Evolutionary conservation across 2,329 filamentous ascomycete species (phyloP).

Genomic region (Neofusicoccum kwambonambiense): DNA sequence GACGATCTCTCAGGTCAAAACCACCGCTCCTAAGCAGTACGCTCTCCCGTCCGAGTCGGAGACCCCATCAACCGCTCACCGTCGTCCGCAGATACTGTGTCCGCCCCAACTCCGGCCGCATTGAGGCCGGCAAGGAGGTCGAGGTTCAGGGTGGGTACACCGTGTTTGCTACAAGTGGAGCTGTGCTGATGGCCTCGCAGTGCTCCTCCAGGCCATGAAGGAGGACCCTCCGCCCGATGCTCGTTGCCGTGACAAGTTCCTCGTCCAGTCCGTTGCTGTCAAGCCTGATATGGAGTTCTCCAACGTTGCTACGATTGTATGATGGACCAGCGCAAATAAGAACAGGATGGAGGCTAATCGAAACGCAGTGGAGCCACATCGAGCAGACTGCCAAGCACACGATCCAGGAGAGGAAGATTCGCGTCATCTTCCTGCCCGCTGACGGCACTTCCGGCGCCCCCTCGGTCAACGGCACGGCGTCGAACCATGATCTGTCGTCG

Average conservation of each 20-base stretch:
- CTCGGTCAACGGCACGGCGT: constrained; percentile 32
- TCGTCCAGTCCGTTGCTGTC: constrained; percentile 88
- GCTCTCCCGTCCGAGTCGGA: constrained; percentile 32
- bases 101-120: constrained; percentile 91
- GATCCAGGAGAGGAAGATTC: constrained; percentile 93
- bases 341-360: constrained; percentile 20
- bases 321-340: constrained; percentile 31
- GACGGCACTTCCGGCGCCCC: constrained; percentile 42
- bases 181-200: constrained; percentile 46
- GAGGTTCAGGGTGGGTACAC: constrained; percentile 76
- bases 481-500: constrained; percentile 26
- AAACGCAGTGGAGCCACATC: constrained; percentile 68
- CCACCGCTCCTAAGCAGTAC: constrained; percentile 97
- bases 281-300: constrained; percentile 79
- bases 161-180: neutral
- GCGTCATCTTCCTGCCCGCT: constrained; percentile 77
- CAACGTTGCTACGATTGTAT: constrained; percentile 77
- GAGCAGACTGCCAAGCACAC: constrained; percentile 71
- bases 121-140: constrained; percentile 85
- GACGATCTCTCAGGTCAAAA: constrained; percentile 74
- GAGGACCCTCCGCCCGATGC: constrained; percentile 81
- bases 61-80: neutral
- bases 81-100: constrained; percentile 78
- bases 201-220: constrained; percentile 97
- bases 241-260: constrained; percentile 95